These are phyloP conservation scores for Vaccinium vitisidaea DNA, from an alignment of 148 eudicot species.

Conservation along the genomic window DNA sequence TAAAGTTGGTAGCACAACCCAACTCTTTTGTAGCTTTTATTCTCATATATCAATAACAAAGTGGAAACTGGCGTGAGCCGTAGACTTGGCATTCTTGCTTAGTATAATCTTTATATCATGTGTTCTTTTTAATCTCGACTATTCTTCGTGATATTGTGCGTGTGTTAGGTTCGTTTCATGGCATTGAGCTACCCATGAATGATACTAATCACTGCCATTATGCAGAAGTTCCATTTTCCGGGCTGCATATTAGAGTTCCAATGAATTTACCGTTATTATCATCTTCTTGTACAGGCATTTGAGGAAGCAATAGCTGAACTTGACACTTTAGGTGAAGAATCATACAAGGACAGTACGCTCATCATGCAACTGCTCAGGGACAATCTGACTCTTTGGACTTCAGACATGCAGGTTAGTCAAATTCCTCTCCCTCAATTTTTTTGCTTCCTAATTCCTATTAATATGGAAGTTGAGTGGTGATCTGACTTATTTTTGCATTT, in stretches of 20 bases:
- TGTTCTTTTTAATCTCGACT: background rate
- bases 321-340: constrained; percentile 61
- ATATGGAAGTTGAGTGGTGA: background rate
- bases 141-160: background rate
- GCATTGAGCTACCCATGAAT: background rate
- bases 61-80: background rate
- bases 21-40: background rate
- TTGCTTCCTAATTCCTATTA: background rate
- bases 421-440: background rate
- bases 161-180: background rate
- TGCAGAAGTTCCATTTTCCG: background rate
- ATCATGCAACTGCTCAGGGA: constrained; percentile 70
- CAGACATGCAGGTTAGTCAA: constrained; percentile 50
- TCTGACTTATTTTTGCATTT: background rate
- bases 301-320: constrained; percentile 70
- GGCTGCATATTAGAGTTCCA: background rate
- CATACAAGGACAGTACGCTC: constrained; percentile 67
- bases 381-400: constrained; percentile 68
- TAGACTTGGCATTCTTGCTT: background rate
- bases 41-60: background rate
- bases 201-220: background rate
- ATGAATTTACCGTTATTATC: background rate
- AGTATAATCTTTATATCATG: background rate
- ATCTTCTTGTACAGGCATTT: constrained; percentile 42
- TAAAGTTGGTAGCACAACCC: background rate